Percentiles rank a stretch among this genome's conserved stretches.
Conservation (phyloP, 2,329 filamentous ascomycete species). For the Trichoderma guizhouense region DNA sequence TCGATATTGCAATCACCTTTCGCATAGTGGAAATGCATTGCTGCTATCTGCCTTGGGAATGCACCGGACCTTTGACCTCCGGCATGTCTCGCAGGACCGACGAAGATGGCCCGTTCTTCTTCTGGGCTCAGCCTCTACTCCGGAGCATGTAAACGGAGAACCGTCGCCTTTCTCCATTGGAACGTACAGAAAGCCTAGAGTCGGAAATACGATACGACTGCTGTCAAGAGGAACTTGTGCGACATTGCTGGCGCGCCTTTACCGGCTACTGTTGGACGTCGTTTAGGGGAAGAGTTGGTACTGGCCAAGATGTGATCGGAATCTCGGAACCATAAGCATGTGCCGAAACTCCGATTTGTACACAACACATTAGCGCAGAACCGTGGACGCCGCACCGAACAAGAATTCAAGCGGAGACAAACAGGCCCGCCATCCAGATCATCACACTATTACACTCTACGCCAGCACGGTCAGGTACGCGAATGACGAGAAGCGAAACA, state of each 20-base stretch:
- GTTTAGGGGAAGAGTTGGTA: not conserved
- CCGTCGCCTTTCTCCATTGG: not conserved
- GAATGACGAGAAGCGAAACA: too few species aligned
- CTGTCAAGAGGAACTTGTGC: not conserved
- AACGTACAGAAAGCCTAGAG: not conserved
- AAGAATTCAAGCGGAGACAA: too few species aligned
- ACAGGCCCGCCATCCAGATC: too few species aligned
- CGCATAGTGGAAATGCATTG: not conserved
- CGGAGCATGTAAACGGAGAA: not conserved
- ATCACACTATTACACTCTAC: too few species aligned
- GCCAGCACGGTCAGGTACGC: too few species aligned
- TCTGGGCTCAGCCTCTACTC: not conserved
- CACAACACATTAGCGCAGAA: too few species aligned
- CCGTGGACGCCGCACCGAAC: too few species aligned
- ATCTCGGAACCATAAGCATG: not conserved
- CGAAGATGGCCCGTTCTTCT: not conserved
- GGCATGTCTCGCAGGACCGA: not conserved
- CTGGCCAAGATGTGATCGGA: not conserved
- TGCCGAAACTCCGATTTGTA: not conserved
- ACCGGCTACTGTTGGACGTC: not conserved
- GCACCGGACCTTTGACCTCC: not conserved
- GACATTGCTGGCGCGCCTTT: not conserved
- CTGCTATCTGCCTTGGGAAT: not conserved
- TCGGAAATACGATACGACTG: not conserved
- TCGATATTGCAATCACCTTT: not conserved